phyloP scores from a whole-genome alignment of 306 rosid genomes.

The Cucurbita moschata region DNA sequence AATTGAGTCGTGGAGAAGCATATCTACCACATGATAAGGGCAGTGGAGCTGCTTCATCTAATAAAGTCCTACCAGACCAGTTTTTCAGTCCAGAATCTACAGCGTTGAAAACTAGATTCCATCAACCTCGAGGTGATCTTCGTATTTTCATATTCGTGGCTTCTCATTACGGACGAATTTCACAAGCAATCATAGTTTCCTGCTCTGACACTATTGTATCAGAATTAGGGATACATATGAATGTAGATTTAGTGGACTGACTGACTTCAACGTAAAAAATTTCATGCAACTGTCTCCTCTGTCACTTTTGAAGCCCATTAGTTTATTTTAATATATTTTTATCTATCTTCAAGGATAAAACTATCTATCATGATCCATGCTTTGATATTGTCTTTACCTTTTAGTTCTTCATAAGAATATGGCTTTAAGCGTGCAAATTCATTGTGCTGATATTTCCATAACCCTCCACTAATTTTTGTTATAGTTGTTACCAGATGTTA shows the following conservation, averaged over 20 bases:
- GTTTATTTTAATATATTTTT: background rate
- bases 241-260: background rate
- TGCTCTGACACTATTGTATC: background rate
- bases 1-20: conserved; percentile 93
- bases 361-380: background rate
- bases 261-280: background rate
- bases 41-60: conserved; percentile 42
- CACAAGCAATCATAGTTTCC: background rate
- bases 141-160: background rate
- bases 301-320: background rate
- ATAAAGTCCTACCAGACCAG: conserved; percentile 57
- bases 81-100: conserved; percentile 55
- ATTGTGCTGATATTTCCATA: background rate
- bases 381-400: background rate
- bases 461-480: background rate
- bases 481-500: background rate
- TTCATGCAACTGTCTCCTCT: background rate
- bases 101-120: conserved; percentile 29
- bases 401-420: background rate
- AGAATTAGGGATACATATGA: background rate
- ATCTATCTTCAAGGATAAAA: background rate
- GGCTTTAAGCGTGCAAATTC: background rate
- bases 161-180: background rate
- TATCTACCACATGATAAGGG: conserved; percentile 93
- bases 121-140: conserved; percentile 52